Evolutionary conservation across 257 asterid genomes (phyloP), one percentile per base, ranked within the genome.

Genomic region (Rubia yunnanensis): DNA sequence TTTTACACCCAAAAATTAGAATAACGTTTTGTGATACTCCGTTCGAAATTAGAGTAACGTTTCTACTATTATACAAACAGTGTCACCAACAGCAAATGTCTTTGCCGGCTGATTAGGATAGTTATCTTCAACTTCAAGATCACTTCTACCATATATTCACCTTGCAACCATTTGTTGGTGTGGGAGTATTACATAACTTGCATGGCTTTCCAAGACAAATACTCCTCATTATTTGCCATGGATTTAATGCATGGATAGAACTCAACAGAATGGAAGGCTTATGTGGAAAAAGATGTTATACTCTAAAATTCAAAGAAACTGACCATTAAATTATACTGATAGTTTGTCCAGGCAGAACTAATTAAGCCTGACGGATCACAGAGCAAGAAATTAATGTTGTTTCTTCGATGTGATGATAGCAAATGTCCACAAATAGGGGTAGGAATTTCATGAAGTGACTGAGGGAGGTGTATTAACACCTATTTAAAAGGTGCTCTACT

Each of bases 401-500:
- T 18, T 68, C 54, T n/a, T 28, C 46, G 4, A 32, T 23, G 53
- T 15, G 41, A 17, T 28, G 64, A 54, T 38, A 28, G 58, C 5
- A 38, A 44, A 36, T 26, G 35, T 26, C 38, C 71, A 22, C 28
- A 5, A 5, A 14, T 8, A 30, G 50, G 3, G 61, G 67, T 60
- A 28, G 62, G 3, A 26, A 15, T 49, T 32, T 36, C 39, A 44
- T 32, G 67, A 39, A 44, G 2, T 46, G 53, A 44, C 31, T 44
- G 24, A 8, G 54, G 23, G n/a, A 44, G 39, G 31, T 50, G 39
- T 60, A 64, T 30, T 13, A 57, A 27, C 17, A 57, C 18, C 14
- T 34, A 23, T 63, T 26, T 7, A n/a, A 50, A 71, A 32, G 49
- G 18, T 11, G 23, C 13, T 23, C 69, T 61, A 57, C 66, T 54